These are phyloP conservation scores for Sporothrix schenckii DNA, from an alignment of 2,329 filamentous ascomycete species.

Conservation along the genomic window DNA sequence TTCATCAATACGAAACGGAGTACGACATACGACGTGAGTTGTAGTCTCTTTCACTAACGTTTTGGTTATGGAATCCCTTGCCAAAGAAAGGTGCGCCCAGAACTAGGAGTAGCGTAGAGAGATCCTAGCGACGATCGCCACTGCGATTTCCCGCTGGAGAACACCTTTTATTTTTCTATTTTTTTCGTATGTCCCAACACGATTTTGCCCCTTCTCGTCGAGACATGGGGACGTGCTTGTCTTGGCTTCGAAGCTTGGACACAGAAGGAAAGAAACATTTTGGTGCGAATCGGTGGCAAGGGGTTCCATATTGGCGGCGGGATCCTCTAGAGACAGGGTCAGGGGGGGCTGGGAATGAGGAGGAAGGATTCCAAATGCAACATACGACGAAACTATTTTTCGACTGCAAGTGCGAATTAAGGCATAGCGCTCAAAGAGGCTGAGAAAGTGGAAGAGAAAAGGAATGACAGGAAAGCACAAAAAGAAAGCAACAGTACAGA, in stretches of 20 bases:
- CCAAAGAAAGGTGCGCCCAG: no score
- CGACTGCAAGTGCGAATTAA: neutral
- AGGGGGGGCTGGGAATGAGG: slow-evolving; percentile 1
- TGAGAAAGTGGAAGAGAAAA: neutral
- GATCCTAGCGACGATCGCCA: neutral
- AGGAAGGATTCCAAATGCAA: neutral
- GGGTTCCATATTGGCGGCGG: slow-evolving; percentile 3
- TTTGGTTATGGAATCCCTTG: neutral
- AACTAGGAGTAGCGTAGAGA: no score
- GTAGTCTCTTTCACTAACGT: neutral
- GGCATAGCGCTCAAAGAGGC: slow-evolving; percentile 6
- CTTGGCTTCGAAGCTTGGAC: slow-evolving; percentile 12
- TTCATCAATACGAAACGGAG: neutral
- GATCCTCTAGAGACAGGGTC: slow-evolving; percentile 18
- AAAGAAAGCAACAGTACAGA: slow-evolving; percentile 4
- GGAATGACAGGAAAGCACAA: neutral
- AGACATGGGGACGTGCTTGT: neutral
- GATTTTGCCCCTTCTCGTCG: neutral
- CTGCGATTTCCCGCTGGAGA: slow-evolving; percentile 4
- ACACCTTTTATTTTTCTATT: neutral
- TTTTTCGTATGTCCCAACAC: neutral
- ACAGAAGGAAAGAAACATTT: neutral
- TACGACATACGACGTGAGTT: neutral
- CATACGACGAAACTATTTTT: neutral
- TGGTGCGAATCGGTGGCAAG: neutral